These are phyloP conservation scores for Camelina neglecta DNA, from an alignment of 345 rosid species.

Conservation along the genomic window DNA sequence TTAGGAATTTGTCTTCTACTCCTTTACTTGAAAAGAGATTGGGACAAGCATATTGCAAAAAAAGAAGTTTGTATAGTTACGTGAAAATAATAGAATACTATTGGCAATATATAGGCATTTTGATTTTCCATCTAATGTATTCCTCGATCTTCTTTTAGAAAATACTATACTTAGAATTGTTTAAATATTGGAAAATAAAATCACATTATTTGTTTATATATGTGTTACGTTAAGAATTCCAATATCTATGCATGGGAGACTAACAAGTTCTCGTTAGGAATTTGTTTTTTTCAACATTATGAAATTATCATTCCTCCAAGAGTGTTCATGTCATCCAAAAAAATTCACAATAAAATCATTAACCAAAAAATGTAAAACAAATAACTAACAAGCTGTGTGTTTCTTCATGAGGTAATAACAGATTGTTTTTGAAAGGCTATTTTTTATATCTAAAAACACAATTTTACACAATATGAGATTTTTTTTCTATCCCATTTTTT, in stretches of 20 bases:
- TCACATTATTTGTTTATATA: slow-evolving; percentile 1
- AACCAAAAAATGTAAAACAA: not conserved
- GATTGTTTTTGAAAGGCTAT: too few species aligned
- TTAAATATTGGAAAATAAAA: not conserved
- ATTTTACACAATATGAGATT: too few species aligned
- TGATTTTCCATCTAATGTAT: slow-evolving; percentile 10
- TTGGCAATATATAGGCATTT: slow-evolving; percentile 19
- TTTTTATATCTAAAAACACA: too few species aligned
- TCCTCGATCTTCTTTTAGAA: not conserved
- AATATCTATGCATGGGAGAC: slow-evolving; percentile 9
- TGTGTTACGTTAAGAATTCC: slow-evolving; percentile 24
- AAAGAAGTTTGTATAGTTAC: slow-evolving; percentile 25
- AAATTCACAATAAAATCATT: not conserved
- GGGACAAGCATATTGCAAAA: slow-evolving; percentile 33
- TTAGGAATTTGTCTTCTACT: slow-evolving; percentile 27
- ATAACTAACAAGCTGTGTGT: not conserved
- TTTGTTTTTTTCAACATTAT: not conserved
- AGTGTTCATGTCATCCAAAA: not conserved
- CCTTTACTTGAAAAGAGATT: slow-evolving; percentile 39
- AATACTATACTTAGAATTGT: not conserved
- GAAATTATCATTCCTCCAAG: not conserved
- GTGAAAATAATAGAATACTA: slow-evolving; percentile 12
- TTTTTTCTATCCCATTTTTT: too few species aligned
- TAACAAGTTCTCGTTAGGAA: not conserved
- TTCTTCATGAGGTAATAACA: too few species aligned